These are phyloP conservation scores for Microdochium trichocladiopsis DNA, from an alignment of 2,329 filamentous ascomycete genomes.

Conservation along the genomic window DNA sequence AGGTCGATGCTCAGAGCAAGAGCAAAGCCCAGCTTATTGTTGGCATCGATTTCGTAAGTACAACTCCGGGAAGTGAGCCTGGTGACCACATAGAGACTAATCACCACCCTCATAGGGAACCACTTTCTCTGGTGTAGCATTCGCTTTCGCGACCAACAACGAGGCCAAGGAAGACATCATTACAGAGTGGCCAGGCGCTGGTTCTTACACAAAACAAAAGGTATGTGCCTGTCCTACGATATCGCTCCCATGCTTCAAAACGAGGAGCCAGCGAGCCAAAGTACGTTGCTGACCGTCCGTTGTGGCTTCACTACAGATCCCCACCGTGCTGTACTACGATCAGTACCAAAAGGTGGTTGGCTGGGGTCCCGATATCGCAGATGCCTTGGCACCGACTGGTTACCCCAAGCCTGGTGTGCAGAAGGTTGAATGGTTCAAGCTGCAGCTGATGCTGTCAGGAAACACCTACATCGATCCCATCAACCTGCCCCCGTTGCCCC, in stretches of 20 bases:
- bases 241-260: neutral
- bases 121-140: slow-evolving; percentile 95
- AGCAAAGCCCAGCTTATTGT: slow-evolving; percentile 98
- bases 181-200: slow-evolving; percentile 96
- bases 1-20: slow-evolving; percentile 81
- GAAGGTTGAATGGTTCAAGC: slow-evolving; percentile 99
- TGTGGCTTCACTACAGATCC: slow-evolving; percentile 59
- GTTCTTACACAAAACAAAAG: slow-evolving; percentile 98
- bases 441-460: slow-evolving; percentile 96
- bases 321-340: slow-evolving; percentile 98
- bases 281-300: neutral
- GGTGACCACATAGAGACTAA: slow-evolving; percentile 8
- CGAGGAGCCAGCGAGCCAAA: slow-evolving; percentile 8
- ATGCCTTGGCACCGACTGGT: slow-evolving; percentile 90
- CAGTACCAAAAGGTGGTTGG: slow-evolving; percentile 99
- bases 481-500: slow-evolving; percentile 93
- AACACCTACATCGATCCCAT: slow-evolving; percentile 99
- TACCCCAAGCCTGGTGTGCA: slow-evolving; percentile 97
- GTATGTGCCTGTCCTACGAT: slow-evolving; percentile 35
- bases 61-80: no score
- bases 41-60: slow-evolving; percentile 91
- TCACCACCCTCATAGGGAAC: slow-evolving; percentile 60
- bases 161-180: slow-evolving; percentile 98
- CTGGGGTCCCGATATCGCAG: slow-evolving; percentile 97
- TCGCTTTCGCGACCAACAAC: slow-evolving; percentile 94